Evolutionary conservation across 1,139 yeast species (phyloP).

Genomic region (Suhomyces taliae): DNA sequence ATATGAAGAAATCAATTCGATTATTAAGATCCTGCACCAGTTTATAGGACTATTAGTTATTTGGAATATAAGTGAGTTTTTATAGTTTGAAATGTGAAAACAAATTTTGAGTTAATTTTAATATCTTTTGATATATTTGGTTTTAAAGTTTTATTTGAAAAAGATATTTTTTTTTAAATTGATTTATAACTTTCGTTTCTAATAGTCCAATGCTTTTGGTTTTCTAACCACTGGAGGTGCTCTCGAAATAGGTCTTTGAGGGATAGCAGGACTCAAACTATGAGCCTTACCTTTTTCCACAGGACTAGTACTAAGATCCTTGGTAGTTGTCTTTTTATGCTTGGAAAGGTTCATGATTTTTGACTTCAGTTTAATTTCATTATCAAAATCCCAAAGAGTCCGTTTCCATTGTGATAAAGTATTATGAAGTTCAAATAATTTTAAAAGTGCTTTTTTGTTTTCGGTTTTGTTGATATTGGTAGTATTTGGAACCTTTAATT

Average conservation of each 20-base stretch:
- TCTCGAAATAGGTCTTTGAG: slow-evolving; percentile 1
- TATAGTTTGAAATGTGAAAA: too few species aligned
- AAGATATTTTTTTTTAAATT: too few species aligned
- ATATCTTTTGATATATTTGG: too few species aligned
- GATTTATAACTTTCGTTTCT: background rate
- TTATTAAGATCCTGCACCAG: too few species aligned
- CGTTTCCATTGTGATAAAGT: slow-evolving; percentile 28
- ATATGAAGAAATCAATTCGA: too few species aligned
- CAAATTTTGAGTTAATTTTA: too few species aligned
- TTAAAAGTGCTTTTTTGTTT: slow-evolving; percentile 21
- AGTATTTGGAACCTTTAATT: slow-evolving; percentile 11
- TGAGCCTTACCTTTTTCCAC: slow-evolving; percentile 3
- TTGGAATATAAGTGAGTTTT: too few species aligned
- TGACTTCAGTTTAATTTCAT: slow-evolving; percentile 31
- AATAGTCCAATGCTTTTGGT: slow-evolving; percentile 15
- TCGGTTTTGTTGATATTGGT: slow-evolving; percentile 13
- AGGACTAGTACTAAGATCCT: slow-evolving; percentile 7
- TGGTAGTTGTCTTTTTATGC: slow-evolving; percentile 27
- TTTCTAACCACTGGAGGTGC: slow-evolving; percentile 5
- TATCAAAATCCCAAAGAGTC: slow-evolving; percentile 33
- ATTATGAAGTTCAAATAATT: slow-evolving; percentile 26
- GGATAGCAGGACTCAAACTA: slow-evolving; percentile 11
- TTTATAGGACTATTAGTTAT: too few species aligned
- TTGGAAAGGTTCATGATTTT: slow-evolving; percentile 37
- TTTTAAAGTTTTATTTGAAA: too few species aligned